Conservation (phyloP, 495 filamentous ascomycete species). For the Rhizodiscina lignyota region DNA sequence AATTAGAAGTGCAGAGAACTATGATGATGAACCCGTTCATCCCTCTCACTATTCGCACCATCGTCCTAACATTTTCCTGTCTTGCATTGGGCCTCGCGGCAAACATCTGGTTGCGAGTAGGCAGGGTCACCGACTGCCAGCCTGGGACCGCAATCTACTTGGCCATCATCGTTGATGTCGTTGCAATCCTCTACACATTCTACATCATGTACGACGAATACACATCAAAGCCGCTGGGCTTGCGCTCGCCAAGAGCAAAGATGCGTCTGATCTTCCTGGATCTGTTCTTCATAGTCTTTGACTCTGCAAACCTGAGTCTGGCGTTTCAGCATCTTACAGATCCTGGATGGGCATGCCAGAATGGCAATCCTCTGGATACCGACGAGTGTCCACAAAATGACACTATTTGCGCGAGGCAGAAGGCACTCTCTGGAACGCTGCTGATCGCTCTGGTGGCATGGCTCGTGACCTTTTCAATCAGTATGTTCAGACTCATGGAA, state of each 20-base stretch:
- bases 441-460: slow-evolving; percentile 74
- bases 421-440: slow-evolving; percentile 63
- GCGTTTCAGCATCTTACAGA: slow-evolving; percentile 74
- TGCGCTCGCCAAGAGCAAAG: slow-evolving; percentile 69
- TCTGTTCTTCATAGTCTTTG: slow-evolving; percentile 90
- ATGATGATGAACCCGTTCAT: slow-evolving; percentile 63
- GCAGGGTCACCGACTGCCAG: slow-evolving; percentile 15
- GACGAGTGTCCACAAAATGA: slow-evolving; percentile 24
- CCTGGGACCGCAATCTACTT: slow-evolving; percentile 67
- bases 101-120: slow-evolving; percentile 49
- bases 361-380: slow-evolving; percentile 18
- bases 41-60: slow-evolving; percentile 66
- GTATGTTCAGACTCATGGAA: slow-evolving; percentile 46
- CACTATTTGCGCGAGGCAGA: slow-evolving; percentile 50
- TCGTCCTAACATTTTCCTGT: slow-evolving; percentile 66
- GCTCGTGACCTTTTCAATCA: slow-evolving; percentile 78
- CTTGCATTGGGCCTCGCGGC: slow-evolving; percentile 66
- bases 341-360: slow-evolving; percentile 43
- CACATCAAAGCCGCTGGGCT: slow-evolving; percentile 75
- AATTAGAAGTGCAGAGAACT: slow-evolving; percentile 6
- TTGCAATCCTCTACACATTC: slow-evolving; percentile 74
- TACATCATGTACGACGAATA: slow-evolving; percentile 98
- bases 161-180: slow-evolving; percentile 75
- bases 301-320: slow-evolving; percentile 76
- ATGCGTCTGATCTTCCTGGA: slow-evolving; percentile 78